Base-by-base conservation (phyloP, 345 rosid genomes). In the Hypericum androsaemum region DNA sequence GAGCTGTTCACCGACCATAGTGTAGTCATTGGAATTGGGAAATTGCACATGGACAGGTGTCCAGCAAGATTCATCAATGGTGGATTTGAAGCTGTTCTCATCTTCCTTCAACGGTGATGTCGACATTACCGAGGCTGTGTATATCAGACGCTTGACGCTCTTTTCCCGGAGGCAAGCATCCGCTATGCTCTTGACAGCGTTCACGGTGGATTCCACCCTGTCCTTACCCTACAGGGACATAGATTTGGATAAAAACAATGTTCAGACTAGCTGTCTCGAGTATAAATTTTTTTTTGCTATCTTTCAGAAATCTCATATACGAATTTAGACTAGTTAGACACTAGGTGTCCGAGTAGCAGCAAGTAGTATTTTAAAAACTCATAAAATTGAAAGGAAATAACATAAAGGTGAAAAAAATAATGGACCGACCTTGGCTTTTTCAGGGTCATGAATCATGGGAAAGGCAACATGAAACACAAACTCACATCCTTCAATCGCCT, bases 51-150 rank as follows among this genome's bases (percentile, higher is more conserved):
- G 41, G 16, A 57, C 72, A 11, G 72, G 67, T 0, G 77, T 66
- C 74, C 74, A 69, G 41, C 70, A 62, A 2, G 80, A 59, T 51
- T 76, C 80, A 54, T 76, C 74, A 7, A 73, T 44, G 61, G 7
- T 22, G 36, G 57, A 50, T 15, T 60, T 60, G 36, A 38, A 76
- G 8, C 68, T 65, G 0, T 7, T 37, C 0, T 69, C 67, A 35
- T 62, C 63, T 0, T 58, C 54, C 13, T 47, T 51, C 43, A 67
- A 7, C 0, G 72, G 69, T 2, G 81, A 72, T 7, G 70, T 47
- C 0, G 71, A 52, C 9, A 11, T 6, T 10, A 66, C 57, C 12
- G 64, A 60, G 11, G 66, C 65, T 0, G 73, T 64, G 62, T 67
- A 76, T 8, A 72, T 64, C 9, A 72, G 66, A 36, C 67, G 60